Base-by-base conservation (phyloP, 495 filamentous ascomycete genomes). In the Aspergillus biplanus region DNA sequence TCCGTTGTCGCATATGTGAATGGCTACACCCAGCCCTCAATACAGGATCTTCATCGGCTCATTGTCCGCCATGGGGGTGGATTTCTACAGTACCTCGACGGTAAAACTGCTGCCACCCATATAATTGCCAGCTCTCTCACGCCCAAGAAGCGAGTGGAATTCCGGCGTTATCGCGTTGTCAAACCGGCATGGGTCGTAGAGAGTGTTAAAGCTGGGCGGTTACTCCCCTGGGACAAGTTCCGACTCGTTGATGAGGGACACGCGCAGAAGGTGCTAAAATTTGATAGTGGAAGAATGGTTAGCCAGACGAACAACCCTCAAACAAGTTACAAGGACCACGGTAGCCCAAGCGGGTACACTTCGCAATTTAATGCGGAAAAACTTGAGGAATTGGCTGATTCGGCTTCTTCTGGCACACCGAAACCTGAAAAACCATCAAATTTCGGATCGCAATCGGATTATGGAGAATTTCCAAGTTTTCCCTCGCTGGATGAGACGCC, bases 101-200 rank as follows among this genome's bases (percentile, higher is more conserved):
- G 89, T 39, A 98, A 97, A 80, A 97, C 93, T 0, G 85, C 86
- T 67, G 92, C 92, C 0, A 99, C 95, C 3, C 96, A 98, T 73
- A 96, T 99, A 68, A 92, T 99, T 69, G 92, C 94, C 6, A 92
- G 90, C 50, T 88, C 86, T 58, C 82, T 99, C 37, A 94, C 95
- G 3, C 91, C 91, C 0, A 98, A 97, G 80, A 99, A 99, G 71
- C 83, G 85, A 33, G 86, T 91, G 35, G 95, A 97, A 63, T 97
- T 96, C 65, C 80, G 77, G 21, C 86, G 85, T 59, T 98, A 97
- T 69, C 87, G 92, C 33, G 91, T 99, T 31, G 95, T 97, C 65
- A 96, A 93, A 74, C 95, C 95, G n/a, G 89, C 93, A 55, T 99
- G 95, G 95, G 83, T 98, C 3, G 88, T 91, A 9, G 95, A 98